Evolutionary conservation across 352 stramenopile genomes (phyloP).

Genomic region (Globisporangium perplexum): DNA sequence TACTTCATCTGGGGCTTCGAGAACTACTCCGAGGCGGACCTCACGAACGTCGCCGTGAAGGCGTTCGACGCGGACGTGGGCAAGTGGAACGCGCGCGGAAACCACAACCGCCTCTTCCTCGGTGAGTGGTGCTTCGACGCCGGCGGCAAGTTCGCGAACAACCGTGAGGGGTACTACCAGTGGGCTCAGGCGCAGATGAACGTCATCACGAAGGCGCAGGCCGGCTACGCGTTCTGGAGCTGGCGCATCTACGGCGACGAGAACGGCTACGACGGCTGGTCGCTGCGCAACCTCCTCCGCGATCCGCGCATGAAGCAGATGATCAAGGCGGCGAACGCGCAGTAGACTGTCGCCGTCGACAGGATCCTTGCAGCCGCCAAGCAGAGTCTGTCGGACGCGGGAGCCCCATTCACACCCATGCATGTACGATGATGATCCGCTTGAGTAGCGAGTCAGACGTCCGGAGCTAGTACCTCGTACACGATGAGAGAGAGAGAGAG

Average conservation of each 20-base stretch:
- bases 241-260: conserved; percentile 69
- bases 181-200: conserved; percentile 41
- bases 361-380: too few species aligned
- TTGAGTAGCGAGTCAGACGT: too few species aligned
- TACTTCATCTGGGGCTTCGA: conserved; percentile 85
- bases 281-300: conserved; percentile 46
- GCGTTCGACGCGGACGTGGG: conserved; percentile 30
- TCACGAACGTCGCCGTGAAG: conserved; percentile 39
- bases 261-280: conserved; percentile 52
- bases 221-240: conserved; percentile 73
- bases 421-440: too few species aligned
- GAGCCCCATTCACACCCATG: too few species aligned
- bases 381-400: too few species aligned
- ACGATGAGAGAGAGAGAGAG: too few species aligned
- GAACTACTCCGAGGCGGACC: conserved; percentile 33
- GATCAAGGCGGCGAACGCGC: too few species aligned
- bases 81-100: conserved; percentile 31
- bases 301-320: conserved; percentile 21
- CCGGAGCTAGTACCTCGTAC: too few species aligned
- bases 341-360: too few species aligned
- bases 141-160: conserved; percentile 43
- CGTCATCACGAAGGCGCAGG: conserved; percentile 41
- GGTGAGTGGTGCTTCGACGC: conserved; percentile 44
- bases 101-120: conserved; percentile 37
- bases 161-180: conserved; percentile 35